Conservation (phyloP, 352 stramenopile genomes). For the Phytophthora tubulina region DNA sequence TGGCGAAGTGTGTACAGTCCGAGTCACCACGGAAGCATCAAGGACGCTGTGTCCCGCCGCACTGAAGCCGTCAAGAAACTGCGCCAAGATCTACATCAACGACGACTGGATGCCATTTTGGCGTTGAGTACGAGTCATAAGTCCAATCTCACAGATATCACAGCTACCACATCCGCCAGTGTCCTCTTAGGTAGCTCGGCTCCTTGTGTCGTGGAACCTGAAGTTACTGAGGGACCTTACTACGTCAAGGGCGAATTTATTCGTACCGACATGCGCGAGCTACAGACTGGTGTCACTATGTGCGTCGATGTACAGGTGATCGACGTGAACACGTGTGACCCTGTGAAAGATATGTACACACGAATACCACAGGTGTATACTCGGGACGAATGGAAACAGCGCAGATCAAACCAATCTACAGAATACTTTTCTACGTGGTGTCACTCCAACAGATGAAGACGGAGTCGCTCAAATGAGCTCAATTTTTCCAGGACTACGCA, state of each 20-base stretch:
- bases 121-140: slow-evolving; percentile 27
- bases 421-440: slow-evolving; percentile 34
- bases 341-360: slow-evolving; percentile 36
- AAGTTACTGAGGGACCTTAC: slow-evolving; percentile 41
- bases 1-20: slow-evolving; percentile 14
- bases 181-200: slow-evolving; percentile 21
- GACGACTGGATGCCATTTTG: slow-evolving; percentile 27
- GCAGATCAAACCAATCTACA: slow-evolving; percentile 29
- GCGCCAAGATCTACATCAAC: slow-evolving; percentile 18
- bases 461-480: slow-evolving; percentile 39
- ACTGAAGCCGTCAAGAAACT: slow-evolving; percentile 23
- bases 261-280: slow-evolving; percentile 32
- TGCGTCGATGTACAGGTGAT: slow-evolving; percentile 40
- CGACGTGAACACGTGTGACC: slow-evolving; percentile 32
- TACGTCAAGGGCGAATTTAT: slow-evolving; percentile 38
- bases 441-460: slow-evolving; percentile 32
- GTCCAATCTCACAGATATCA: slow-evolving; percentile 14
- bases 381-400: slow-evolving; percentile 37
- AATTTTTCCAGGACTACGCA: slow-evolving; percentile 37
- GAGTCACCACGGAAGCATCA: slow-evolving; percentile 19
- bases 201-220: slow-evolving; percentile 27
- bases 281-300: slow-evolving; percentile 29
- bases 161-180: slow-evolving; percentile 17
- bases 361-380: slow-evolving; percentile 39
- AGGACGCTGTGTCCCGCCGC: slow-evolving; percentile 24